Base-by-base conservation (phyloP, 2,329 filamentous ascomycete genomes). In the Didymella pomorum region DNA sequence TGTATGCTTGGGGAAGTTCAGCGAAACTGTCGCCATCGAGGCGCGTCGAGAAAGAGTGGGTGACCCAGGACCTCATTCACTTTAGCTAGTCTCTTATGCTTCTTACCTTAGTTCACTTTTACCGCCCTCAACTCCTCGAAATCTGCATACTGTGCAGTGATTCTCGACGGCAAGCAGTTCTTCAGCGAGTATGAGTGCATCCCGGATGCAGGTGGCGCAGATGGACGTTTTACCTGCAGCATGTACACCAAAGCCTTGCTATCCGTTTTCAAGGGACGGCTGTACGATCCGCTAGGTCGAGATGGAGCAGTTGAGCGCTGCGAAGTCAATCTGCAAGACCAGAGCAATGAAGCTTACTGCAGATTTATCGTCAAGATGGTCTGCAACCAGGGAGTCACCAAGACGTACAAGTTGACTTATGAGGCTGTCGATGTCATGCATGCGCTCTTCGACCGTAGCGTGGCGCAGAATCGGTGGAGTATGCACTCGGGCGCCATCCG, bases 91-190 rank as follows among this genome's bases (percentile, higher is more conserved):
- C 57, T 67, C 62, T 69, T 56, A 69, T 70, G 53, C 42, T 51
- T 52, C 42, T 39, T 20, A 12, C 52, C 37, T 52, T 58, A 75
- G 90, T 84, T 94, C 63, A 82, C 88, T 4, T 81, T 94, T 53
- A 92, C 89, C 14, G 87, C 90, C 14, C 80, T 94, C 63, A 94
- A 94, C 73, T 85, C 86, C n/a, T 91, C 90, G 55, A 92, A 91
- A 71, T 92, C 91, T 4, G 90, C 89, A 18, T 93, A 93, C 74
- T 87, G 89, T 25, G 89, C 88, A 58, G 88, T 92, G 68, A 84
- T 84, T 8, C 86, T 93, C 52, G 81, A 88, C 42, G 83, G 85
- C 39, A 84, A 80, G 64, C 83, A 85, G 37, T 93, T 93, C 79
- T 93, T 93, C 77, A 85, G 87, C 7, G 84, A 84, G 33, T 94